phyloP scores from a whole-genome alignment of 371 early-diverging fungal species.

The Rhizopus arrhizus region DNA sequence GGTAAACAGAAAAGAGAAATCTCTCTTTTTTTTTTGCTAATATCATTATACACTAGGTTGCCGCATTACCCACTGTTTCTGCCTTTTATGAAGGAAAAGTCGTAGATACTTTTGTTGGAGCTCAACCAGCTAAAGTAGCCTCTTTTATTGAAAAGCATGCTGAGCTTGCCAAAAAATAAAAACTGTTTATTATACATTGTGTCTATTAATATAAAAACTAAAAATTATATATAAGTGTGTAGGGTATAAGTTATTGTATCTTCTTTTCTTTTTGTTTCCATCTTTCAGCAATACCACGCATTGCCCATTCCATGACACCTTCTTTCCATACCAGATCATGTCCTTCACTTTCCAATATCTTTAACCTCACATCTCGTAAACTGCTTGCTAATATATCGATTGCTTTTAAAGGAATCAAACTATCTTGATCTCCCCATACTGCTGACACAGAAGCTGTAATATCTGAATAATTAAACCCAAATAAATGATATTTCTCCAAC shows the following conservation, averaged over 20 bases:
- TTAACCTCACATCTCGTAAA: slow-evolving; percentile 44
- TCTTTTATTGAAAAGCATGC: slow-evolving; percentile 64
- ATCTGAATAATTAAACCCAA: slow-evolving; percentile 53
- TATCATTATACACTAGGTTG: slow-evolving; percentile 38
- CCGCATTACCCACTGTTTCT: slow-evolving; percentile 76
- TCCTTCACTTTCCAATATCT: slow-evolving; percentile 53
- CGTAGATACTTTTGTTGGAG: slow-evolving; percentile 72
- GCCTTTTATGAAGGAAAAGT: slow-evolving; percentile 69
- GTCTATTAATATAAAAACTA: not conserved
- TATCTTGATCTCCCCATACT: slow-evolving; percentile 59
- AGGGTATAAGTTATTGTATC: not conserved
- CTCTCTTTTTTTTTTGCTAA: not conserved
- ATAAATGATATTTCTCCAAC: slow-evolving; percentile 50
- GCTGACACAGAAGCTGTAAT: slow-evolving; percentile 44
- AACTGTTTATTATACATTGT: not conserved
- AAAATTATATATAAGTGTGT: not conserved
- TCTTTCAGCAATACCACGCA: slow-evolving; percentile 44
- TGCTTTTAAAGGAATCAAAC: slow-evolving; percentile 41
- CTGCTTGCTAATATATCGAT: slow-evolving; percentile 45
- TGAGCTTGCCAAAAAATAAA: slow-evolving; percentile 17
- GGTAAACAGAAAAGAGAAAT: slow-evolving; percentile 29
- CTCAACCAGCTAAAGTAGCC: slow-evolving; percentile 34
- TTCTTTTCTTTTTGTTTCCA: not conserved
- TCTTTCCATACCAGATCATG: slow-evolving; percentile 60
- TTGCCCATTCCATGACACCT: slow-evolving; percentile 58